Conservation (phyloP, 257 asterid species). For the Euphrasia confusa region DNA sequence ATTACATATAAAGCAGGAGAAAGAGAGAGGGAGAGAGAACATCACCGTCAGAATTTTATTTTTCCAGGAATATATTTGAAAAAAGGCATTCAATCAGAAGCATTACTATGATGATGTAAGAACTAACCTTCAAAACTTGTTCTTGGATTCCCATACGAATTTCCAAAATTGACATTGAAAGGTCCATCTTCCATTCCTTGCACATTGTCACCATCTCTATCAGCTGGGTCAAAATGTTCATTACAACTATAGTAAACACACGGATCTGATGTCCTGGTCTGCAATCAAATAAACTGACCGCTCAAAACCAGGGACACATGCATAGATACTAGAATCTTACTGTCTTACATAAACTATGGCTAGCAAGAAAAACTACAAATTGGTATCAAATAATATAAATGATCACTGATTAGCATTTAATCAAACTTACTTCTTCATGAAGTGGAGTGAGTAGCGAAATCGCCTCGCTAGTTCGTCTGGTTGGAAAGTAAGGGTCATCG, state of each 20-base stretch:
- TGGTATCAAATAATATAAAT: not conserved
- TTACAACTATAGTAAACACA: constrained; percentile 65
- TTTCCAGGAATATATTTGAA: not conserved
- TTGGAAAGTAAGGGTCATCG: constrained; percentile 51
- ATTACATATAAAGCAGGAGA: not conserved
- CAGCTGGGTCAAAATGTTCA: constrained; percentile 51
- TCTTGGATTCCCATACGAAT: constrained; percentile 30
- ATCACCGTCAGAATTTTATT: not conserved
- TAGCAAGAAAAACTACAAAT: not conserved
- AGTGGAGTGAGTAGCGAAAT: constrained; percentile 40
- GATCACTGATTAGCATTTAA: not conserved
- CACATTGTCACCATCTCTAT: constrained; percentile 37
- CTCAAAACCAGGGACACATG: constrained; percentile 20
- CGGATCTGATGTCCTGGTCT: constrained; percentile 60
- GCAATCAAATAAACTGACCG: constrained; percentile 24
- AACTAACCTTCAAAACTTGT: constrained; percentile 47
- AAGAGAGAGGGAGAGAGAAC: constrained; percentile 2
- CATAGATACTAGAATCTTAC: not conserved
- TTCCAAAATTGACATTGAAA: constrained; percentile 24
- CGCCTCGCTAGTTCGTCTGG: constrained; percentile 36
- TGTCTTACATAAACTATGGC: constrained; percentile 7
- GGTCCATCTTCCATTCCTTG: constrained; percentile 35
- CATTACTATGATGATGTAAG: constrained; percentile 11
- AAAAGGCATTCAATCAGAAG: constrained; percentile 20
- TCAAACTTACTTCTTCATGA: constrained; percentile 66